Percentiles rank a stretch among this genome's conserved stretches.
Conservation (phyloP, 768 basidiomycete genomes). For the Suillus decipiens region DNA sequence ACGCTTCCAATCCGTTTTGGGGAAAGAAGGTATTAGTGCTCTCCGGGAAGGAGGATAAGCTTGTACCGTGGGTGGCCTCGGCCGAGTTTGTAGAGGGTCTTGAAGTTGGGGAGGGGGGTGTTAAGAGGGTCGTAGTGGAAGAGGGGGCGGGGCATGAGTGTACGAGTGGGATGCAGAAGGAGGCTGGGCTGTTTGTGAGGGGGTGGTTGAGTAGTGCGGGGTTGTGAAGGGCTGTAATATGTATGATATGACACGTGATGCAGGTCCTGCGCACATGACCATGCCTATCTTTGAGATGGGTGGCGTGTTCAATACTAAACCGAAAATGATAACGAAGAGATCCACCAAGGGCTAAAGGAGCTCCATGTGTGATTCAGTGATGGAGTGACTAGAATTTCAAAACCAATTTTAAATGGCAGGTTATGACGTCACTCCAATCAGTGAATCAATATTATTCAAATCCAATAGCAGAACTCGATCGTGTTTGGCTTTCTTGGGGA, state of each 20-base stretch:
- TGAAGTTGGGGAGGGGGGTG: slow-evolving; percentile 52
- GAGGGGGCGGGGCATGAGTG: slow-evolving; percentile 63
- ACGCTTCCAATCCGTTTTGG: slow-evolving; percentile 55
- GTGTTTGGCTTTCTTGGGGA: background rate
- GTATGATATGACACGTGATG: too few relatives aligned
- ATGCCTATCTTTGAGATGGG: background rate
- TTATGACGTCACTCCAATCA: slow-evolving; percentile 27
- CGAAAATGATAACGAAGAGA: slow-evolving; percentile 66
- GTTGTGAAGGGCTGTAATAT: background rate
- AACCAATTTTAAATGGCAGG: background rate
- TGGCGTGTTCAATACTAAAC: slow-evolving; percentile 41
- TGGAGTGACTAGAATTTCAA: background rate
- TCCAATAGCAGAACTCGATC: background rate
- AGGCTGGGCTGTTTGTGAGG: slow-evolving; percentile 35
- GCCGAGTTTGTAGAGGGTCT: slow-evolving; percentile 56
- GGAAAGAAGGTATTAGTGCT: slow-evolving; percentile 77
- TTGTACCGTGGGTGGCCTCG: slow-evolving; percentile 69
- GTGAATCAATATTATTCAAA: background rate
- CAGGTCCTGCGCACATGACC: background rate
- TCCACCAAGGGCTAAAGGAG: slow-evolving; percentile 11
- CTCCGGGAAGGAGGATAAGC: slow-evolving; percentile 60
- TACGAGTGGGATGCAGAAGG: slow-evolving; percentile 59
- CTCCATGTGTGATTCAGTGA: background rate
- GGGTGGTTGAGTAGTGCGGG: slow-evolving; percentile 24
- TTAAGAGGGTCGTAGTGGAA: slow-evolving; percentile 57